These are phyloP conservation scores for Linnemannia elongata DNA, from an alignment of 192 early-diverging fungal genomes.

Conservation along the genomic window DNA sequence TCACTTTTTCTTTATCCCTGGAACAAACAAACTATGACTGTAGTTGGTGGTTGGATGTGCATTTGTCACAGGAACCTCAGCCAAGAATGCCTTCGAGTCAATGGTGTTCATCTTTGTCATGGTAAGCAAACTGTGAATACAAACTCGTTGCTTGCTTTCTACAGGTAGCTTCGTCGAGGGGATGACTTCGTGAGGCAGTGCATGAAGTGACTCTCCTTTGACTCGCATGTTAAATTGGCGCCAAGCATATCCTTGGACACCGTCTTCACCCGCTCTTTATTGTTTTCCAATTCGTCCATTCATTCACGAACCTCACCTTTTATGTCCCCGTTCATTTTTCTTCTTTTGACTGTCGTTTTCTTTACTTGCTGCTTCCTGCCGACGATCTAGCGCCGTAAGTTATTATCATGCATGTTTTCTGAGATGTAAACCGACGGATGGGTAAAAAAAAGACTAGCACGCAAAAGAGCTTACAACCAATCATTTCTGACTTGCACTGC, in stretches of 20 bases:
- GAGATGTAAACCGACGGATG: too few relatives aligned
- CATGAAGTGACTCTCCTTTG: background rate
- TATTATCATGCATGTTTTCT: too few relatives aligned
- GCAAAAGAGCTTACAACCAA: background rate
- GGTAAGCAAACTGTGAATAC: slow-evolving; percentile 5
- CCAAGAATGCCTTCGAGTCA: slow-evolving; percentile 52
- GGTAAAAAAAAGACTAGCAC: too few relatives aligned
- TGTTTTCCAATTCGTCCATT: too few relatives aligned
- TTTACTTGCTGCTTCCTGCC: too few relatives aligned
- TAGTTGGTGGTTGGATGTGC: slow-evolving; percentile 48
- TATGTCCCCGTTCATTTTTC: too few relatives aligned
- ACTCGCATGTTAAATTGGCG: background rate
- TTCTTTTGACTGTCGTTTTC: too few relatives aligned
- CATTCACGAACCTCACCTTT: too few relatives aligned
- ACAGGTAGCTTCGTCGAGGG: background rate
- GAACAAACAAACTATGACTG: background rate
- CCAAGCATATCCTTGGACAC: background rate
- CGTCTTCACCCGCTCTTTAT: too few relatives aligned
- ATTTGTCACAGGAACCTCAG: slow-evolving; percentile 50
- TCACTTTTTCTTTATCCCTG: background rate
- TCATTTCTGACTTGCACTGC: background rate
- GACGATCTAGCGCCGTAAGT: slow-evolving; percentile 27
- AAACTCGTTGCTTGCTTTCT: background rate
- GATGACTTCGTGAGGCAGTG: background rate
- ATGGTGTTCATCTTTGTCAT: slow-evolving; percentile 54